A percentile compares a stretch with the other conserved stretches of the same genome.
Conservation (phyloP, 768 basidiomycete species). For the Xerocomellus dryophilus region DNA sequence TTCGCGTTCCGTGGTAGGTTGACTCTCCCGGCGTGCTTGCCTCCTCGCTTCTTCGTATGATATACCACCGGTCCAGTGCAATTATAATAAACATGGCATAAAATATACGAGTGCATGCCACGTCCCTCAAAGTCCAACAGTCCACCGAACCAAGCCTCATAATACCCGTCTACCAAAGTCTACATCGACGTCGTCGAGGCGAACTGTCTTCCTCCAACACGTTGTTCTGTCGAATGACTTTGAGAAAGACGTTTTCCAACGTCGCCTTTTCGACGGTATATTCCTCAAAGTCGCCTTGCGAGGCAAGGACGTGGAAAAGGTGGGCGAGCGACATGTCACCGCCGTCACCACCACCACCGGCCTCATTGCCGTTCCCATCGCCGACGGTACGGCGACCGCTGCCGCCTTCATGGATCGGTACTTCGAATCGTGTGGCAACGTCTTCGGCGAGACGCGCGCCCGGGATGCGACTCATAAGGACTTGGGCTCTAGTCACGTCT, state of each 20-base stretch:
- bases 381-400: not conserved
- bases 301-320: slow-evolving; percentile 56
- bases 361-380: not conserved
- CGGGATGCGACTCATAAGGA: slow-evolving; percentile 59
- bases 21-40: no score
- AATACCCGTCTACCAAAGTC: not conserved
- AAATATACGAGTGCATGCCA: no score
- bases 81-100: no score
- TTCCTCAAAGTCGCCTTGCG: slow-evolving; percentile 53
- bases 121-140: no score
- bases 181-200: slow-evolving; percentile 6
- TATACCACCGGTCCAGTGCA: no score
- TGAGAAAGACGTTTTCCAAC: slow-evolving; percentile 70
- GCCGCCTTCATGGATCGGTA: slow-evolving; percentile 43
- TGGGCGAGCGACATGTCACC: slow-evolving; percentile 48
- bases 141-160: no score
- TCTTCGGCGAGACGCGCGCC: slow-evolving; percentile 67
- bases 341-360: not conserved
- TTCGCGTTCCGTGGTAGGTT: no score
- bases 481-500: slow-evolving; percentile 54
- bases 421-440: slow-evolving; percentile 73
- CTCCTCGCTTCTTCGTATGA: no score
- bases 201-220: slow-evolving; percentile 46
- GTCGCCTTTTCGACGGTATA: slow-evolving; percentile 71
- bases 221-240: slow-evolving; percentile 62